Base-by-base conservation (phyloP, 352 stramenopile genomes). In the Phytophthora colocasiae region DNA sequence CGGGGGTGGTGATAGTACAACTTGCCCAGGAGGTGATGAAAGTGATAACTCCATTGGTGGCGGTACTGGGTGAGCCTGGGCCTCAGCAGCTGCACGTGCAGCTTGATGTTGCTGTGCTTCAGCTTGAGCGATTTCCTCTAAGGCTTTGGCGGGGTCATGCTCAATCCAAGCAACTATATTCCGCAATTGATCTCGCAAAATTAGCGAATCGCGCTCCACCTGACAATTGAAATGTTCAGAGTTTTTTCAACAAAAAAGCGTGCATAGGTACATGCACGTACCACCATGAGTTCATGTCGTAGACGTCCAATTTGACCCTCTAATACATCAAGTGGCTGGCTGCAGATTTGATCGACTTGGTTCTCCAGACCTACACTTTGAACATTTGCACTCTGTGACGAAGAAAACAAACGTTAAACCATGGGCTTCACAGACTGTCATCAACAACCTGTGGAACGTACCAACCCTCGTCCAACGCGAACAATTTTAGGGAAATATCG, bases 401-500 rank as follows among this genome's bases (percentile, higher is more conserved):
- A 19, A 51, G 34, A 43, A 5, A 17, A 63, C 22, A 45, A 41
- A 56, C 38, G 53, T 63, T 46, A 63, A 39, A 39, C 29, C 41
- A n/a, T 11, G 6, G 14, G 12, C 10, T 44, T 14, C 15, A 58
- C 15, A 47, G 4, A 36, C 40, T 46, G 19, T 27, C 8, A 46
- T 26, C 29, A 5, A n/a, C 6, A 11, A 43, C 2, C 24, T 38
- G 24, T 52, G 22, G 22, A 52, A 80, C 85, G 47, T 71, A 96
- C 88, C 65, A 95, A 70, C 62, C 84, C 72, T 50, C 90, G 75
- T 7, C 96, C 96, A 22, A 98, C 92, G 26, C 96, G 86, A 63
- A 98, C 91, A 39, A 99, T 98, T 54, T 96, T 94, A 12, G 96
- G 96, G 55, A 98, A 98, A 58, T 98, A 99, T 44, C 90, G 80